Conservation (phyloP, 2,329 filamentous ascomycete species). For the Aspergillus sp. region DNA sequence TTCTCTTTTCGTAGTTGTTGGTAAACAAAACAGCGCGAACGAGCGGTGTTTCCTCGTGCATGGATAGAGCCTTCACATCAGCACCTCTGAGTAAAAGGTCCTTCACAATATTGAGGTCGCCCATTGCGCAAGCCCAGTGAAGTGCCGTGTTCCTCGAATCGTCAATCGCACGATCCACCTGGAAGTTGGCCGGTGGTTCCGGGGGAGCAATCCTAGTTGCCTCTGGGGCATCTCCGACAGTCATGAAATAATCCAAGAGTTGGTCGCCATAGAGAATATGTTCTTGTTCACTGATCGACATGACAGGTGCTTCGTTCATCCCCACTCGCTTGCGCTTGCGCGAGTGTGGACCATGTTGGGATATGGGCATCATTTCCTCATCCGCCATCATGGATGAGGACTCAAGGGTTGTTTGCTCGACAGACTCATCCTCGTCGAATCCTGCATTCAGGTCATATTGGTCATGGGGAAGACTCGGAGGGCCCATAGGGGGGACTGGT, state of each 20-base stretch:
- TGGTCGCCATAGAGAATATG: conserved; percentile 89
- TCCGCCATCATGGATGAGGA: conserved; percentile 80
- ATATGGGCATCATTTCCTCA: conserved; percentile 64
- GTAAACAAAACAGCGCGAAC: conserved; percentile 95
- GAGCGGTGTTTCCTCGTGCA: conserved; percentile 72
- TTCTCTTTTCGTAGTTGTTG: conserved; percentile 90
- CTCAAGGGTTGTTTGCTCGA: conserved; percentile 72
- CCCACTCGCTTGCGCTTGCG: conserved; percentile 75
- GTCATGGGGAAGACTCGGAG: conserved; percentile 43
- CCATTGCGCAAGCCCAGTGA: conserved; percentile 97
- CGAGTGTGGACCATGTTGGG: conserved; percentile 48
- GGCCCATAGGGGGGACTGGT: conserved; percentile 25
- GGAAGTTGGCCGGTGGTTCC: conserved; percentile 73
- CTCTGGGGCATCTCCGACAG: conserved; percentile 65
- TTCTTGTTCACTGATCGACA: conserved; percentile 62
- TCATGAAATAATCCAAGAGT: conserved; percentile 90
- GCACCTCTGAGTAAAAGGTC: conserved; percentile 76
- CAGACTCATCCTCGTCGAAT: conserved; percentile 67
- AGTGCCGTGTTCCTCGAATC: conserved; percentile 85
- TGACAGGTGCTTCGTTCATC: conserved; percentile 49
- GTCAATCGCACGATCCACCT: conserved; percentile 87
- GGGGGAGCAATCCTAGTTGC: conserved; percentile 51
- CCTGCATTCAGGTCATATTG: conserved; percentile 57
- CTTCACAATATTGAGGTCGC: conserved; percentile 82
- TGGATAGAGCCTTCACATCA: conserved; percentile 59